phyloP scores from a whole-genome alignment of 305 asterid species.

The Withania somnifera region DNA sequence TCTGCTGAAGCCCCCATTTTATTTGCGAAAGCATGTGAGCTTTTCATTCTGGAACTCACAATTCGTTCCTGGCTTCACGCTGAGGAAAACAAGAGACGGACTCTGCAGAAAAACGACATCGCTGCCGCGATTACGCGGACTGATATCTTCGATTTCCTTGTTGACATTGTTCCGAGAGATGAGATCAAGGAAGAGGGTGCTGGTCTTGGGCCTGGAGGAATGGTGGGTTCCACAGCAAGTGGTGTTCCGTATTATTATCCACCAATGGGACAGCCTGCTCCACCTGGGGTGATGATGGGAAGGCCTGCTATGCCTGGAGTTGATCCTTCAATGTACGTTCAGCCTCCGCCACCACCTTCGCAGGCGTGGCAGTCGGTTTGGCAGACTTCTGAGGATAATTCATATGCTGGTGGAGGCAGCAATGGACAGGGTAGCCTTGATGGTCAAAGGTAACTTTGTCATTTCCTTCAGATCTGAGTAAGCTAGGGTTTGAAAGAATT shows the following conservation, averaged over 20 bases:
- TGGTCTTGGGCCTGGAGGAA: conserved; percentile 17
- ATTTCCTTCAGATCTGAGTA: not conserved
- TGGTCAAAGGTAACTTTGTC: conserved; percentile 43
- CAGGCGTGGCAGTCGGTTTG: conserved; percentile 85
- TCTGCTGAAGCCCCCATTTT: conserved; percentile 91
- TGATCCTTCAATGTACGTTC: conserved; percentile 54
- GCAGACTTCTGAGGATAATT: conserved; percentile 60
- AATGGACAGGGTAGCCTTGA: conserved; percentile 61
- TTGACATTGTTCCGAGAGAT: conserved; percentile 83
- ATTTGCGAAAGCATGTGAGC: conserved; percentile 92
- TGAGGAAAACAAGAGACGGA: conserved; percentile 89
- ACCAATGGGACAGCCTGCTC: conserved; percentile 51
- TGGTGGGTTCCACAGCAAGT: conserved; percentile 32
- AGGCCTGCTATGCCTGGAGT: conserved; percentile 41
- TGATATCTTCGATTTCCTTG: conserved; percentile 77
- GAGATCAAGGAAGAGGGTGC: conserved; percentile 72
- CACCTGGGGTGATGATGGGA: conserved; percentile 39
- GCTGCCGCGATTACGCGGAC: conserved; percentile 87
- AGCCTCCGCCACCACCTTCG: conserved; percentile 48
- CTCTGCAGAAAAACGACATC: conserved; percentile 85
- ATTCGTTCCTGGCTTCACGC: conserved; percentile 95
- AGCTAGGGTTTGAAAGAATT: not conserved
- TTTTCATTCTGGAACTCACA: conserved; percentile 86
- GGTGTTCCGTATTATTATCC: conserved; percentile 74
- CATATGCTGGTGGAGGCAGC: conserved; percentile 42